Conservation (phyloP, 78 protist species). For the Parvularia atlantis region DNA sequence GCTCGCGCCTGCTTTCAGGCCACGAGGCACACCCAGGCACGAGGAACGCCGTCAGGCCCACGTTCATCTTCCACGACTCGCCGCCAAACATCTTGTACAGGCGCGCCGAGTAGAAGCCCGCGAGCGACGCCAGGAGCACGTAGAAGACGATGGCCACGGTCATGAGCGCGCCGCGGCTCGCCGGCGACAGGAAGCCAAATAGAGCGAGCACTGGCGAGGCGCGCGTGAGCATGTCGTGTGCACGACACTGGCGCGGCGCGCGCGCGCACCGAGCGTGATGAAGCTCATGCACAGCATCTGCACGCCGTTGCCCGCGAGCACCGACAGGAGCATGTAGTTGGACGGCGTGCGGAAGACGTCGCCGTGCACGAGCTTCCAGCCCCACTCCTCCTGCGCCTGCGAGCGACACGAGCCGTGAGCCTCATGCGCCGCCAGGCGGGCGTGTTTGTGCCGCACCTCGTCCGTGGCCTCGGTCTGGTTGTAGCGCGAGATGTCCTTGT, state of each 20-base stretch:
- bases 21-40: slow-evolving; percentile 34
- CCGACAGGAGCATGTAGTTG: slow-evolving; percentile 57
- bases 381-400: slow-evolving; percentile 75
- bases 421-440: too few species aligned
- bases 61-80: slow-evolving; percentile 61
- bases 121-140: slow-evolving; percentile 65
- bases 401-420: slow-evolving; percentile 6
- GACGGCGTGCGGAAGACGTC: slow-evolving; percentile 92
- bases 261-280: slow-evolving; percentile 29
- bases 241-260: neutral
- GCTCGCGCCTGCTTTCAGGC: too few species aligned
- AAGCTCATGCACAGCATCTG: slow-evolving; percentile 75
- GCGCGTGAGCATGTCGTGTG: neutral
- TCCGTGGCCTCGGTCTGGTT: slow-evolving; percentile 36
- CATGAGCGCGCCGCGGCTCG: slow-evolving; percentile 79
- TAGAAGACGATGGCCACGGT: slow-evolving; percentile 75
- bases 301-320: slow-evolving; percentile 71
- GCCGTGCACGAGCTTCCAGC: slow-evolving; percentile 95
- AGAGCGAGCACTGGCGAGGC: slow-evolving; percentile 79
- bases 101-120: slow-evolving; percentile 77
- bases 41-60: slow-evolving; percentile 18
- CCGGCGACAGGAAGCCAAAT: slow-evolving; percentile 93
- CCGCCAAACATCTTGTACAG: slow-evolving; percentile 69
- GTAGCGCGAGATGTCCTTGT: slow-evolving; percentile 58
- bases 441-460: slow-evolving; percentile 2